These are phyloP conservation scores for Cadophora luteo-olivacea DNA, from an alignment of 2,329 filamentous ascomycete genomes.

Conservation along the genomic window DNA sequence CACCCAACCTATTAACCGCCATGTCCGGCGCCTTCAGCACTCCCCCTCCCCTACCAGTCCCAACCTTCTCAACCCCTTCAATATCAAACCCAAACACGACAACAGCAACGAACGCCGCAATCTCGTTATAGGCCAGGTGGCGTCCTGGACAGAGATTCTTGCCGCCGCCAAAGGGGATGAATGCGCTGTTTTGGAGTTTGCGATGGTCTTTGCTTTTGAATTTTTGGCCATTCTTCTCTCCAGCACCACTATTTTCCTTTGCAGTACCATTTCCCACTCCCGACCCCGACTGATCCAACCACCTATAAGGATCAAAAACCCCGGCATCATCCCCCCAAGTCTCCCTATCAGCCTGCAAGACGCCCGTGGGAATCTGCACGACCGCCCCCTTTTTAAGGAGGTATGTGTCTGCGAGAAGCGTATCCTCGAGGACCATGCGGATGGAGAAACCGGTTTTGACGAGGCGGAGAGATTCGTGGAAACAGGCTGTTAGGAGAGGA, in stretches of 20 bases:
- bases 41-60: slow-evolving; percentile 15
- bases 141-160: slow-evolving; percentile 48
- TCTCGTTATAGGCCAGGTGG: slow-evolving; percentile 48
- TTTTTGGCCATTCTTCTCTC: slow-evolving; percentile 21
- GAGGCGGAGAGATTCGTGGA: slow-evolving; percentile 52
- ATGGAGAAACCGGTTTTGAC: slow-evolving; percentile 47
- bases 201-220: slow-evolving; percentile 24
- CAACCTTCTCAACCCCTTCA: background rate
- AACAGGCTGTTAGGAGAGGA: slow-evolving; percentile 51
- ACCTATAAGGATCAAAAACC: slow-evolving; percentile 51
- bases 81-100: slow-evolving; percentile 45
- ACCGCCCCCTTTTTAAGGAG: slow-evolving; percentile 51
- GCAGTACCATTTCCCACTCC: no score
- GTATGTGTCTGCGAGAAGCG: slow-evolving; percentile 48
- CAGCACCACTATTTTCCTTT: background rate
- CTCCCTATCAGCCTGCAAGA: slow-evolving; percentile 48
- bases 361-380: slow-evolving; percentile 51
- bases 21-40: slow-evolving; percentile 25
- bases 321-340: slow-evolving; percentile 52
- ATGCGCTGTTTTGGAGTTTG: slow-evolving; percentile 31
- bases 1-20: slow-evolving; percentile 23
- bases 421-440: slow-evolving; percentile 51
- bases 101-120: slow-evolving; percentile 45
- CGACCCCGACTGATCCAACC: slow-evolving; percentile 44
- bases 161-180: slow-evolving; percentile 48